Base-by-base conservation (phyloP, 1,139 yeast genomes). In the Suhomyces atakaporum region DNA sequence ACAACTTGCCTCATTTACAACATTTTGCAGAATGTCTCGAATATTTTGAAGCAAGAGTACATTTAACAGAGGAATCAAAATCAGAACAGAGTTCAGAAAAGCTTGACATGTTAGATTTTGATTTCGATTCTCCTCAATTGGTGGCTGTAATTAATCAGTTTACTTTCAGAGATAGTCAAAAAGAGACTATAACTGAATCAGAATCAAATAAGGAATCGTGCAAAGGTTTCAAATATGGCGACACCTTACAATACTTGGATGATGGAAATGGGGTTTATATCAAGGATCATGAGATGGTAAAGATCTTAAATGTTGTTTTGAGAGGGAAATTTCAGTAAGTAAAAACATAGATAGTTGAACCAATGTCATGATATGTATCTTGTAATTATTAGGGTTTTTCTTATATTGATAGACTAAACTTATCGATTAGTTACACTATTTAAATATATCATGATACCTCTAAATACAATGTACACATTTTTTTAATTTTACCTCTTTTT, bases 71-170 rank as follows among this genome's bases (percentile, higher is more conserved):
- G 27, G 54, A 52, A n/a, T 49, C 57, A 7, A 51, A 51, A 30
- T 44, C 37, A 25, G 36, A 40, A 9, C 35, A 36, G 4, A 39
- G 37, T 6, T 28, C 35, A 3, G 28, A 25, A 9, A 48, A 52
- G 27, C 41, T 60, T 13, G 52, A 51, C 31, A 28, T 56, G 27
- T 38, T 51, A 7, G 60, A 61, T 28, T 39, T 46, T 20, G 73
- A 68, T 31, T 55, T 53, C 34, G 69, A 66, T 38, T 56, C 64
- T 2, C 62, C 63, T 1, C 59, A 54, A 23, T 50, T 69, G 11
- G 43, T 53, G 2, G 38, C 49, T 3, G 49, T 52, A 12, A 46
- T 65, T 13, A 49, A 49, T 13, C 43, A 44, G 10, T 60, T 53
- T 30, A 38, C 55, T 10, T 39, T 46, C 11, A 31, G 32, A 10